Evolutionary conservation across 805 yeast species (phyloP), one percentile per base, ranked within the genome.

Genomic region (Ogataea corticis): DNA sequence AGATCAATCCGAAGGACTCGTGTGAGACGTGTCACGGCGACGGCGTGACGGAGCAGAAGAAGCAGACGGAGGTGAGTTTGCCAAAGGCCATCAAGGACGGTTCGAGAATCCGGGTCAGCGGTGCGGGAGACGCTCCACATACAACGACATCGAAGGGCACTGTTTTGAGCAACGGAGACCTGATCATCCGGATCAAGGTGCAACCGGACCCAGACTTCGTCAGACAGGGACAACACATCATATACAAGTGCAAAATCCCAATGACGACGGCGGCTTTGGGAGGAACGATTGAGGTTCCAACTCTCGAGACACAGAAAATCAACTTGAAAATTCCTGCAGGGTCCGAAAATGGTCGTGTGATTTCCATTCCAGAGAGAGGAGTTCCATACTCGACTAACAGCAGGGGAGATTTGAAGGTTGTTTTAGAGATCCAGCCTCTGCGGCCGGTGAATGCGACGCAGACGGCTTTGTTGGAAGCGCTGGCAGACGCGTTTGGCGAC

Each of bases 191-290:
- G 56, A 80, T 94, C 32, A 79, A 82, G 52, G 94, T 94, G 23
- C 73, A 77, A 54, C 83, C 83, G 25, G 97, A 94, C 64, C 75
- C 83, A 30, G 67, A 71, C 25, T 94, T 91, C 67, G 69, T 72
- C 23, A 77, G 96, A 40, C 72, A 72, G 28, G 83, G 85, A 29
- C 77, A 79, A 53, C 84, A 87, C 57, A 75, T 94, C 47, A 64
- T 85, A 46, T 77, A 80, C 58, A 72, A 75, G 21, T 80, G 83
- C 38, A 80, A 81, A 35, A 82, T 94, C 42, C 86, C 94, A 38
- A 86, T 89, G 82, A 94, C 99, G 1, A 94, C 99, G 0, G 99
- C 99, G 1, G 90, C 97, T 0, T 72, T 94, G 36, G 99, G 99
- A 49, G 99, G 99, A 31, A 82, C 80, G 36, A 77, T 94, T 17